These are phyloP conservation scores for Alloascoidea africana DNA, from an alignment of 805 yeast species.

Conservation along the genomic window DNA sequence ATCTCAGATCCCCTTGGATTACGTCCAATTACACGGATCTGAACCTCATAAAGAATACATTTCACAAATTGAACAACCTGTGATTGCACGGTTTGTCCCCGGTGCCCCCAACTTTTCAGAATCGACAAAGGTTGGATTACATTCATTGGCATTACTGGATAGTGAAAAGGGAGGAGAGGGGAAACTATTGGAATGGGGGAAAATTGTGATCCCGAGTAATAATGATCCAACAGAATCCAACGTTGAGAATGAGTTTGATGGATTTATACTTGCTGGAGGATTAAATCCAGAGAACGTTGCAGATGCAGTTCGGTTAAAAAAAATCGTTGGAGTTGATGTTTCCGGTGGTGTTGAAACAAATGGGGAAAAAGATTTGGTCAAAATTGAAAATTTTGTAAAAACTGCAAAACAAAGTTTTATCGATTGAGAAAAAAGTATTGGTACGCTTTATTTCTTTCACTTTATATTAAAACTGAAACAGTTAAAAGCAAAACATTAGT, in stretches of 20 bases:
- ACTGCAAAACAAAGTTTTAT: constrained; percentile 30
- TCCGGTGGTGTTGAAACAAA: constrained; percentile 86
- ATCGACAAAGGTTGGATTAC: constrained; percentile 19
- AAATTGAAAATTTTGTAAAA: constrained; percentile 42
- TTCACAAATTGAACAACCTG: constrained; percentile 29
- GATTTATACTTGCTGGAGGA: constrained; percentile 86
- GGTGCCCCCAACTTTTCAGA: constrained; percentile 26
- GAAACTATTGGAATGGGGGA: constrained; percentile 56
- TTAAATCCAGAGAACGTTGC: constrained; percentile 59
- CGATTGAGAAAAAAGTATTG: no score
- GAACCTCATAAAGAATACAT: constrained; percentile 37
- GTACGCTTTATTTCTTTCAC: no score
- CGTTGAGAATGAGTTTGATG: no score
- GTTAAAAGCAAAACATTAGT: no score
- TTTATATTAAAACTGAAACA: no score
- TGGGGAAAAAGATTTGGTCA: constrained; percentile 56
- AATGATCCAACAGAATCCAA: no score
- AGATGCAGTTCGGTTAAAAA: constrained; percentile 31
- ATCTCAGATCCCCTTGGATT: constrained; percentile 39
- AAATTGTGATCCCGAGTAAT: constrained; percentile 24
- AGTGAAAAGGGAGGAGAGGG: constrained; percentile 93
- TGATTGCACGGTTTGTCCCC: constrained; percentile 63
- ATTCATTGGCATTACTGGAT: constrained; percentile 55
- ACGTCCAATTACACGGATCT: constrained; percentile 82
- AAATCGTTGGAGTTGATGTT: constrained; percentile 85